Evolutionary conservation across 306 rosid species (phyloP), one percentile per base, ranked within the genome.

Genomic region (Begonia masoniana): DNA sequence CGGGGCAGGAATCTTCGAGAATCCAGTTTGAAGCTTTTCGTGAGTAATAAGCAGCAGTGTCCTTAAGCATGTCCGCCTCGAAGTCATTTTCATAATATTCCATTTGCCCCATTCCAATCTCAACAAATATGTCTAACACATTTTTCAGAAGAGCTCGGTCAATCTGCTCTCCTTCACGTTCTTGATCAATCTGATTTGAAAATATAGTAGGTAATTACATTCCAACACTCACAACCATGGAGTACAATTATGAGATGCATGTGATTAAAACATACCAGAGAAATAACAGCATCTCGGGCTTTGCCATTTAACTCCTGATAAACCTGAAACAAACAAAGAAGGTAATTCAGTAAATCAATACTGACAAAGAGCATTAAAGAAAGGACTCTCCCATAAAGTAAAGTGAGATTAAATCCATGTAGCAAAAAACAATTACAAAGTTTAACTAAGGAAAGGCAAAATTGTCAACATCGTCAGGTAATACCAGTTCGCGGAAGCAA

Each of bases 401-500:
- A 26, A 24, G 0, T 13, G 52, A 57, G 31, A 19, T 43, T 46
- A 13, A 47, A 24, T 49, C 14, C 10, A 24, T 23, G 47, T 1
- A 13, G 36, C 13, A 14, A 43, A 57, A 31, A 31, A 4, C 39
- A 31, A 31, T 4, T 31, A 31, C 7, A 31, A 61, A 41, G 52
- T 42, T 43, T 11, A 43, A 51, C 43, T 41, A n/a, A 68, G 41
- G 15, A 26, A 47, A 39, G 23, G 15, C 36, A 59, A 55, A 48
- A 47, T 14, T 35, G 9, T 47, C 39, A 31, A 31, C 5, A 58
- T 10, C 9, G 10, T 31, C 9, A 57, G 14, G 53, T 42, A 53
- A 50, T 76, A 86, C 96, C 82, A 69, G 68, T 61, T 83, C 72
- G 45, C 85, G 69, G 71, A 87, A 82, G 59, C 79, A 78, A 26